A percentile compares a stretch with the other conserved stretches of the same genome.
These are phyloP conservation scores for Phanerochaete sordida DNA, from an alignment of 768 basidiomycete species.

Conservation along the genomic window DNA sequence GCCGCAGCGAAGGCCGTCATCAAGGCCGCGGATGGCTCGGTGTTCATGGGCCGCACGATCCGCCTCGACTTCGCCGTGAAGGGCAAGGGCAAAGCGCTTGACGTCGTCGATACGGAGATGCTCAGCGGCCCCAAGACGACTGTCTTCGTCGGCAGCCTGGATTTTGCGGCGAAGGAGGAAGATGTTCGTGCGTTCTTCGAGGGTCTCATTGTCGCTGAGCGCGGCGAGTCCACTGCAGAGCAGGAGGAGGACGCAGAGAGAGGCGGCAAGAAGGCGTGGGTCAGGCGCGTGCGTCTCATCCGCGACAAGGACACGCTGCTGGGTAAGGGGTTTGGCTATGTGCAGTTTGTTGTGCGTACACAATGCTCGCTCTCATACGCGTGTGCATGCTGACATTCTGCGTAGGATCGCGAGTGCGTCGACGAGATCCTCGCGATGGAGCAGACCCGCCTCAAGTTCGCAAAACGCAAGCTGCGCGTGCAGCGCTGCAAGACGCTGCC, in stretches of 20 bases:
- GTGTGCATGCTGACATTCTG: background rate
- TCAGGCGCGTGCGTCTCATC: conserved; percentile 81
- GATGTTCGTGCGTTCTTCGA: conserved; percentile 88
- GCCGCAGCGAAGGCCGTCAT: conserved; percentile 63
- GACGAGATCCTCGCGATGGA: conserved; percentile 89
- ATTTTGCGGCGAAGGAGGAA: conserved; percentile 89
- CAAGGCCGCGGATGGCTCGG: conserved; percentile 58
- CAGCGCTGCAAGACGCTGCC: conserved; percentile 84
- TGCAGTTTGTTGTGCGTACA: conserved; percentile 73
- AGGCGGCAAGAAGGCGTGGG: conserved; percentile 47
- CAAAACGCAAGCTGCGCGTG: conserved; percentile 87
- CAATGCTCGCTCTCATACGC: background rate
- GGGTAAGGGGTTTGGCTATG: conserved; percentile 94
- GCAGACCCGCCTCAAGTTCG: conserved; percentile 76
- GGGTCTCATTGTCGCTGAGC: conserved; percentile 63
- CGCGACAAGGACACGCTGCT: conserved; percentile 89
- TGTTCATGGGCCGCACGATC: conserved; percentile 74
- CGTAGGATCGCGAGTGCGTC: conserved; percentile 86
- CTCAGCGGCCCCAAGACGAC: conserved; percentile 74
- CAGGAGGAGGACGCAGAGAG: conserved; percentile 23
- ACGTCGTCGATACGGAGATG: conserved; percentile 21
- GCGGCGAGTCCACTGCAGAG: conserved; percentile 48
- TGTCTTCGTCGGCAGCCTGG: conserved; percentile 89
- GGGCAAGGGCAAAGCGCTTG: conserved; percentile 19
- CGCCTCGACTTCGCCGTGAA: conserved; percentile 70